Conservation (phyloP, 2,329 filamentous ascomycete species). For the Polychaeton citri region DNA sequence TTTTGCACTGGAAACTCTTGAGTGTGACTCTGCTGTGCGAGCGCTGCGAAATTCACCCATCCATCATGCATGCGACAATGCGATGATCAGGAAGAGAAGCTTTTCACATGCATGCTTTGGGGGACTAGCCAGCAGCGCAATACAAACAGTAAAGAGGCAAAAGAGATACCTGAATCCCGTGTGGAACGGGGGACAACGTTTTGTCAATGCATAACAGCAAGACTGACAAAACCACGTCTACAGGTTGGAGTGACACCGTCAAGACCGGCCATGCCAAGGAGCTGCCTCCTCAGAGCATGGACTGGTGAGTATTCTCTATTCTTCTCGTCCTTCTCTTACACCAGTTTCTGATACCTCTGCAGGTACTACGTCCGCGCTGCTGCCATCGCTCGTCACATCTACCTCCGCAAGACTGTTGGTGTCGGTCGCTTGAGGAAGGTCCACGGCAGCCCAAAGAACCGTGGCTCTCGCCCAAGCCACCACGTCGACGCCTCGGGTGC, state of each 20-base stretch:
- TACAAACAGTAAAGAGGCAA: background rate
- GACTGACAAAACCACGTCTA: constrained; percentile 31
- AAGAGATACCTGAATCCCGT: constrained; percentile 40
- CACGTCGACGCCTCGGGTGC: constrained; percentile 91
- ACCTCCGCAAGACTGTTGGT: constrained; percentile 98
- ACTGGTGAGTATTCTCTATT: constrained; percentile 61
- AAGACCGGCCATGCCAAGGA: constrained; percentile 96
- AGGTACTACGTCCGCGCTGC: constrained; percentile 76
- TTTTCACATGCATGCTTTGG: too few species aligned
- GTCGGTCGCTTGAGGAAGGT: constrained; percentile 94
- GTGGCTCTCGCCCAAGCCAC: constrained; percentile 77
- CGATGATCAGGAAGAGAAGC: constrained; percentile 6
- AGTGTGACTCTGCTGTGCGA: background rate
- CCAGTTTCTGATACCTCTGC: background rate
- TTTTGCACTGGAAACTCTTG: background rate
- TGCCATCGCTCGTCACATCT: constrained; percentile 93
- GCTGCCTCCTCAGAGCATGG: constrained; percentile 92
- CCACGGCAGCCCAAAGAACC: constrained; percentile 87
- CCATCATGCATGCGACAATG: too few species aligned
- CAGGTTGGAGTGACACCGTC: constrained; percentile 98
- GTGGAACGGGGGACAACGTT: constrained; percentile 32
- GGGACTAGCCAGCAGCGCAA: too few species aligned
- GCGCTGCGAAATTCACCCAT: too few species aligned
- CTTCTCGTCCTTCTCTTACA: background rate
- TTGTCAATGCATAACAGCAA: constrained; percentile 11